Percentiles rank a stretch among this genome's conserved stretches.
These are phyloP conservation scores for Ploettnerulaceae sp. DNA, from an alignment of 2,329 filamentous ascomycete species.

Conservation along the genomic window DNA sequence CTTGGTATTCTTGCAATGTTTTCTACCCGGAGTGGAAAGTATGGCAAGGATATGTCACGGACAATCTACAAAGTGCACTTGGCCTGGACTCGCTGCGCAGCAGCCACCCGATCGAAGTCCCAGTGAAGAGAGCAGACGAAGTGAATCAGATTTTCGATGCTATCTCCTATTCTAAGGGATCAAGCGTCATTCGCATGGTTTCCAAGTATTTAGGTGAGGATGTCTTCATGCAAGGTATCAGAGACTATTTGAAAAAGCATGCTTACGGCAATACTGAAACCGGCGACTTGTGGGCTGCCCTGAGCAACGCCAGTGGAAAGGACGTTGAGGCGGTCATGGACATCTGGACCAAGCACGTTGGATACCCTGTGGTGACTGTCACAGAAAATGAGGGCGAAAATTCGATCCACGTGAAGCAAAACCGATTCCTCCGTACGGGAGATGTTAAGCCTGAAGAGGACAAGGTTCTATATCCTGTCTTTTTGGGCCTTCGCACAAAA, in stretches of 20 bases:
- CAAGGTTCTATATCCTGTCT: slow-evolving; percentile 79
- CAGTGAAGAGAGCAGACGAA: slow-evolving; percentile 90
- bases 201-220: slow-evolving; percentile 93
- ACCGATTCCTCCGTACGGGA: slow-evolving; percentile 86
- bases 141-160: slow-evolving; percentile 98
- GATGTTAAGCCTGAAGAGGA: slow-evolving; percentile 95
- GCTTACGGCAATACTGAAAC: slow-evolving; percentile 95
- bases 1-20: slow-evolving; percentile 86
- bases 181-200: slow-evolving; percentile 93
- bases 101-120: slow-evolving; percentile 94
- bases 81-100: slow-evolving; percentile 86
- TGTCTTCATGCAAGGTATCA: slow-evolving; percentile 84
- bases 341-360: slow-evolving; percentile 95
- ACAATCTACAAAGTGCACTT: slow-evolving; percentile 83
- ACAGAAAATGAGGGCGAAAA: slow-evolving; percentile 66
- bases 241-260: slow-evolving; percentile 89
- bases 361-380: slow-evolving; percentile 85
- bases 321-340: slow-evolving; percentile 87
- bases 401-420: slow-evolving; percentile 84
- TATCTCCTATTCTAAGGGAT: slow-evolving; percentile 96
- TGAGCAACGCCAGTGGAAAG: slow-evolving; percentile 86
- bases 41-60: slow-evolving; percentile 91
- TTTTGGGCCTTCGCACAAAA: slow-evolving; percentile 79
- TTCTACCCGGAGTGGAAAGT: slow-evolving; percentile 99
- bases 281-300: slow-evolving; percentile 81